phyloP scores from a whole-genome alignment of 2,329 filamentous ascomycete species.

The Xylariomycetidae sp. region DNA sequence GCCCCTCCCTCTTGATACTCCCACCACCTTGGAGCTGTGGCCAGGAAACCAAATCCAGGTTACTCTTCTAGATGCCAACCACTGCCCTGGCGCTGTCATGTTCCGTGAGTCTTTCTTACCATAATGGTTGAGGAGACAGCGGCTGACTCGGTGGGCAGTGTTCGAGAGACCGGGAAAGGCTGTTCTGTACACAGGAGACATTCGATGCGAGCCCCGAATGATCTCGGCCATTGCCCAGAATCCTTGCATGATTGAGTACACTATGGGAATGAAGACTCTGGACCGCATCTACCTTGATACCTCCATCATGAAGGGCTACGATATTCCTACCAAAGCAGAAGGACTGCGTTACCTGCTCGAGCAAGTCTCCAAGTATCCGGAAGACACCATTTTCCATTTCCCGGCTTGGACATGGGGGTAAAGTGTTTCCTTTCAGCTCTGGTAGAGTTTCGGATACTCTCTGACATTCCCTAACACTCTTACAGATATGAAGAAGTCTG shows the following conservation, averaged over 20 bases:
- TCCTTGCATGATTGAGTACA: conserved; percentile 70
- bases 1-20: conserved; percentile 74
- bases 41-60: conserved; percentile 66
- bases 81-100: conserved; percentile 87
- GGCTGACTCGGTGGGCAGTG: conserved; percentile 34
- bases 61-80: conserved; percentile 85
- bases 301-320: conserved; percentile 52
- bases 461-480: not conserved
- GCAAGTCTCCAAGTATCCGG: conserved; percentile 62
- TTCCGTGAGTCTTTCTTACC: conserved; percentile 54
- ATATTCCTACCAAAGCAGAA: conserved; percentile 60
- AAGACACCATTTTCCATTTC: conserved; percentile 74
- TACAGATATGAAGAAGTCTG: conserved; percentile 79
- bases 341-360: conserved; percentile 68
- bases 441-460: no score
- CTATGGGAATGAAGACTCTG: conserved; percentile 56
- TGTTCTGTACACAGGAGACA: conserved; percentile 83
- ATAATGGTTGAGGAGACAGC: not conserved
- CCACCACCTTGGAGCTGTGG: conserved; percentile 67
- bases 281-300: conserved; percentile 89
- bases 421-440: no score
- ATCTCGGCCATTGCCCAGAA: conserved; percentile 66
- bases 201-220: conserved; percentile 82
- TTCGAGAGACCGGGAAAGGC: conserved; percentile 69
- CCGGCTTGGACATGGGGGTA: conserved; percentile 82